A percentile compares a stretch with the other conserved stretches of the same genome.
Conservation (phyloP, 371 early-diverging fungal genomes). For the Mortierella sp. region DNA sequence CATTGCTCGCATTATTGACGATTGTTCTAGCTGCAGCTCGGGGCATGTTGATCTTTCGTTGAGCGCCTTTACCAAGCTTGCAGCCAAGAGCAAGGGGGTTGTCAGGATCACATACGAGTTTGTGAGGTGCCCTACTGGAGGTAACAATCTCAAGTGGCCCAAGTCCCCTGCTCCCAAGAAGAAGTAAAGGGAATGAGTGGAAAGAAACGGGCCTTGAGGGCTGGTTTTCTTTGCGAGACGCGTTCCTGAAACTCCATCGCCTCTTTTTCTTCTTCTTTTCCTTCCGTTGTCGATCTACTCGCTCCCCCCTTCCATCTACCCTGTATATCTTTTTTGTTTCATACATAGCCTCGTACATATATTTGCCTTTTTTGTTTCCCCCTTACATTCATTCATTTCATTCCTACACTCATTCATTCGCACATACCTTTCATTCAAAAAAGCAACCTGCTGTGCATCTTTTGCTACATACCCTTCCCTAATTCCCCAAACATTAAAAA, state of each 20-base stretch:
- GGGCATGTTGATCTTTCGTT: constrained; percentile 24
- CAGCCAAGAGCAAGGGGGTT: constrained; percentile 14
- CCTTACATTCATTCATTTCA: no score
- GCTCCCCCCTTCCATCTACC: no score
- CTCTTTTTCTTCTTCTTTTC: not conserved
- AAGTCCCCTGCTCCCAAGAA: constrained; percentile 20
- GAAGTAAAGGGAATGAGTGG: not conserved
- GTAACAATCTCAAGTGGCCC: constrained; percentile 21
- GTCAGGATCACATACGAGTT: constrained; percentile 18
- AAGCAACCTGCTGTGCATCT: not conserved
- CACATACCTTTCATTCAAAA: not conserved
- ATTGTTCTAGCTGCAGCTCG: constrained; percentile 14
- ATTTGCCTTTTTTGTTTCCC: no score
- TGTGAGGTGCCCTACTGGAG: constrained; percentile 15
- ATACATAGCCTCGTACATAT: no score
- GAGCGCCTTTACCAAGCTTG: constrained; percentile 21
- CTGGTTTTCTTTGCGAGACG: no score
- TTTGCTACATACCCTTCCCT: not conserved
- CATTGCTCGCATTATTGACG: constrained; percentile 29
- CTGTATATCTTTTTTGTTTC: no score
- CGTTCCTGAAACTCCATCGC: no score
- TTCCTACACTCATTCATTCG: no score
- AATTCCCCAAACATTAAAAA: not conserved
- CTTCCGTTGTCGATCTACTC: not conserved
- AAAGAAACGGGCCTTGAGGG: not conserved